phyloP scores from a whole-genome alignment of 768 basidiomycete genomes.

The Suillus decipiens region DNA sequence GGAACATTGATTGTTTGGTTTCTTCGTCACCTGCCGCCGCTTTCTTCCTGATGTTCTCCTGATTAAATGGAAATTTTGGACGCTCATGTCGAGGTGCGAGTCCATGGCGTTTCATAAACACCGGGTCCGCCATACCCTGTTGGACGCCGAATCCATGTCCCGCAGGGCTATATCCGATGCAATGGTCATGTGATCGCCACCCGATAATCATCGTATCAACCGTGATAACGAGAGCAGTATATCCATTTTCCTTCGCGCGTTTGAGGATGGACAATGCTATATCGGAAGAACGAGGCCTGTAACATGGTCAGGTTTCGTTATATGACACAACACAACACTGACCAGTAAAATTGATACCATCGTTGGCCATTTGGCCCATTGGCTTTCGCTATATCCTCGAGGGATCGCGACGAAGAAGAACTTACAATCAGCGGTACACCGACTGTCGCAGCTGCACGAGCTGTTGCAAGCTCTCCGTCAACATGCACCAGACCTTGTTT shows the following conservation, averaged over 20 bases:
- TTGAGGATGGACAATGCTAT: conserved; percentile 42
- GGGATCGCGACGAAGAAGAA: conserved; percentile 41
- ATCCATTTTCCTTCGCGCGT: conserved; percentile 45
- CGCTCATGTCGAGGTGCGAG: conserved; percentile 31
- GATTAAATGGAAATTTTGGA: conserved; percentile 38
- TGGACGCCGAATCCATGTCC: conserved; percentile 40
- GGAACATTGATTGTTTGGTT: conserved; percentile 26
- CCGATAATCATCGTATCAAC: conserved; percentile 45
- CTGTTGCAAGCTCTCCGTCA: conserved; percentile 45
- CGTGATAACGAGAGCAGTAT: conserved; percentile 45
- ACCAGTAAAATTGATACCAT: conserved; percentile 56
- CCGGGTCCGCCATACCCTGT: conserved; percentile 46
- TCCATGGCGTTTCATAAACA: conserved; percentile 43
- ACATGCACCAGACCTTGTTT: conserved; percentile 52
- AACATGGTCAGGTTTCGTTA: not conserved
- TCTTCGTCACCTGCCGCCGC: conserved; percentile 33
- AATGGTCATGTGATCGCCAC: conserved; percentile 47
- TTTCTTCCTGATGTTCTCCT: conserved; percentile 26
- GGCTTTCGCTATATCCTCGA: conserved; percentile 51
- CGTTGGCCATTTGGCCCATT: conserved; percentile 42
- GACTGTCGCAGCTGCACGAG: conserved; percentile 46
- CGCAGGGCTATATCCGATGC: conserved; percentile 40
- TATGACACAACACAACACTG: conserved; percentile 8
- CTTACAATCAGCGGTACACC: conserved; percentile 41
- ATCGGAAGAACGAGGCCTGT: conserved; percentile 40